Evolutionary conservation across 2,329 filamentous ascomycete genomes (phyloP).

Genomic region (Blastomyces gilchristii): DNA sequence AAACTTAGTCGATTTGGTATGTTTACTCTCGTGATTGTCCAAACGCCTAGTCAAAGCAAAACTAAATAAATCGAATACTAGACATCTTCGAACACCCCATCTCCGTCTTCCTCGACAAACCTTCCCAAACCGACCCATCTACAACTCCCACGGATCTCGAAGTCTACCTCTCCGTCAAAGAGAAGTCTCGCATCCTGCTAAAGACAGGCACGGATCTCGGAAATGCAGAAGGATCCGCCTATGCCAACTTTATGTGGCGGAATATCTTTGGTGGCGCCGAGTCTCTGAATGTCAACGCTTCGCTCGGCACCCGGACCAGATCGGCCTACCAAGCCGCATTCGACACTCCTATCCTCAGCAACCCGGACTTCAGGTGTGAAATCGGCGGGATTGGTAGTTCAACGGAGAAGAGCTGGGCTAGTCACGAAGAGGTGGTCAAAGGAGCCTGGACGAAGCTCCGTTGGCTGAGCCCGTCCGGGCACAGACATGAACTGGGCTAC

Average conservation of each 20-base stretch:
- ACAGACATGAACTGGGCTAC: conserved; percentile 70
- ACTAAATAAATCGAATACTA: conserved; percentile 28
- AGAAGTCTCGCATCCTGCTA: conserved; percentile 73
- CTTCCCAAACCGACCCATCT: conserved; percentile 56
- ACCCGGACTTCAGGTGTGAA: conserved; percentile 70
- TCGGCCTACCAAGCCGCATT: conserved; percentile 85
- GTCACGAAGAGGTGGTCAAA: conserved; percentile 79
- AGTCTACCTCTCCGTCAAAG: conserved; percentile 64
- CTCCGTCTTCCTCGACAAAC: conserved; percentile 69
- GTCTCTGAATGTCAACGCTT: conserved; percentile 75
- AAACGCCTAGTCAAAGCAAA: background rate
- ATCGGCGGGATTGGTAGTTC: conserved; percentile 72
- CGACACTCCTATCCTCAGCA: conserved; percentile 69
- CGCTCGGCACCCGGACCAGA: conserved; percentile 77
- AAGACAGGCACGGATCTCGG: conserved; percentile 93
- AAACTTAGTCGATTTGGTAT: conserved; percentile 74
- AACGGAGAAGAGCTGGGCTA: conserved; percentile 84
- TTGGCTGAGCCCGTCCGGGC: conserved; percentile 56
- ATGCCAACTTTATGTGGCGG: conserved; percentile 73
- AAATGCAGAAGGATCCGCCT: conserved; percentile 87
- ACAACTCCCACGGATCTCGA: conserved; percentile 69
- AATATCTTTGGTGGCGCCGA: conserved; percentile 95
- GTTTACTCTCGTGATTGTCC: conserved; percentile 14
- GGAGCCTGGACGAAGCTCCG: conserved; percentile 66
- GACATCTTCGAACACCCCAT: conserved; percentile 82